Evolutionary conservation across 1,139 yeast genomes (phyloP).

Genomic region (Insectozyma bohioensis): DNA sequence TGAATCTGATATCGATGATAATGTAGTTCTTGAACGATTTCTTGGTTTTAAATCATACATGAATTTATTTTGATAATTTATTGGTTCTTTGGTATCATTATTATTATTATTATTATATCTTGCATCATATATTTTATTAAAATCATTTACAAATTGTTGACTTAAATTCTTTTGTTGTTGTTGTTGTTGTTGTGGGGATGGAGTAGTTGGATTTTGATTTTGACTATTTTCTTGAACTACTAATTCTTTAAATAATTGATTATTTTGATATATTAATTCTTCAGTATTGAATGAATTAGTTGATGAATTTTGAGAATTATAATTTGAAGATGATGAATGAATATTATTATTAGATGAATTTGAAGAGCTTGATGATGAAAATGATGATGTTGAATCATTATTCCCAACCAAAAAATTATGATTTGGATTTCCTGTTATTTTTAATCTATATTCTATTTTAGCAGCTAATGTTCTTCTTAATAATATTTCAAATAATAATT

Average conservation of each 20-base stretch:
- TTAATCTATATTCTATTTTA: slow-evolving; percentile 38
- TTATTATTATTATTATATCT: slow-evolving; percentile 15
- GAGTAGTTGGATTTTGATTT: too few relatives aligned
- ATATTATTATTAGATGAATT: neutral
- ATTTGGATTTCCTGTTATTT: slow-evolving; percentile 7
- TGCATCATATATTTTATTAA: slow-evolving; percentile 21
- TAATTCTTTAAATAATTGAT: slow-evolving; percentile 19
- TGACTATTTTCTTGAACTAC: neutral
- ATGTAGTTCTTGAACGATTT: slow-evolving; percentile 31
- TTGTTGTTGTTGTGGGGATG: too few relatives aligned
- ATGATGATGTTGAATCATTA: slow-evolving; percentile 1
- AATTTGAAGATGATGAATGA: neutral
- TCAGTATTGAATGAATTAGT: slow-evolving; percentile 28
- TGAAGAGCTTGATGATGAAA: slow-evolving; percentile 2
- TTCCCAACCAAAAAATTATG: neutral
- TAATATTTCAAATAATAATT: slow-evolving; percentile 36
- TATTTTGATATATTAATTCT: slow-evolving; percentile 32
- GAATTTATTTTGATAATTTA: neutral
- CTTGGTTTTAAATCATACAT: slow-evolving; percentile 32
- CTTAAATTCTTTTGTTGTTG: too few relatives aligned
- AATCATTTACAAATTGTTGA: slow-evolving; percentile 16
- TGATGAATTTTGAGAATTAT: neutral
- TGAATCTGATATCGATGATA: slow-evolving; percentile 19
- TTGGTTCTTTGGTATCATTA: too few relatives aligned
- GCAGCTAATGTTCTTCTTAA: slow-evolving; percentile 46